These are phyloP conservation scores for Mortierella sp. DNA, from an alignment of 371 early-diverging fungal species.

Conservation along the genomic window DNA sequence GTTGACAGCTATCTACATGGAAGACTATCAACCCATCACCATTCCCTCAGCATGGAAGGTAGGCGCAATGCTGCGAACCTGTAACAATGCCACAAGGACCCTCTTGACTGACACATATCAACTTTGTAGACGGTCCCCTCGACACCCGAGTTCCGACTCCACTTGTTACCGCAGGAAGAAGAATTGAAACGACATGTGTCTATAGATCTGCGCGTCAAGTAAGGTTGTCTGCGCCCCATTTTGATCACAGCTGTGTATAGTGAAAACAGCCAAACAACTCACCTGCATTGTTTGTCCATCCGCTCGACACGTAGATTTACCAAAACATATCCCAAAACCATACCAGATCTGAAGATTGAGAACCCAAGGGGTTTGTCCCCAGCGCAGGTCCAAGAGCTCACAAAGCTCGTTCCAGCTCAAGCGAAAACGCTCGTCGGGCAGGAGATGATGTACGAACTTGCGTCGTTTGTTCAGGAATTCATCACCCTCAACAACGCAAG, in stretches of 20 bases:
- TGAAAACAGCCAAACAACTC: too few species aligned
- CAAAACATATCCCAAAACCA: conserved; percentile 75
- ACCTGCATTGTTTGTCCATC: background rate
- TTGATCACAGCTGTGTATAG: too few species aligned
- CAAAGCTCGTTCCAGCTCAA: conserved; percentile 55
- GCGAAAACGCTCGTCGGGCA: conserved; percentile 65
- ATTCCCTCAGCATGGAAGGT: conserved; percentile 81
- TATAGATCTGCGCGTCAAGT: conserved; percentile 70
- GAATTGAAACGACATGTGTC: conserved; percentile 64
- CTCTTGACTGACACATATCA: background rate
- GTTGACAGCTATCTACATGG: conserved; percentile 76
- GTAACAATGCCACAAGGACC: too few species aligned
- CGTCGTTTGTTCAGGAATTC: conserved; percentile 69
- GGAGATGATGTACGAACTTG: conserved; percentile 84
- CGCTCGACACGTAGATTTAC: conserved; percentile 57
- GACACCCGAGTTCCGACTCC: conserved; percentile 76
- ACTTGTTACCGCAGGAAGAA: conserved; percentile 63
- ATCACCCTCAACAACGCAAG: conserved; percentile 72
- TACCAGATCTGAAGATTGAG: conserved; percentile 71
- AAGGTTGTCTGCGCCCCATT: conserved; percentile 15
- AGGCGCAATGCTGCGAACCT: too few species aligned
- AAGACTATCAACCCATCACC: conserved; percentile 71
- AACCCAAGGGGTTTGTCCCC: conserved; percentile 65
- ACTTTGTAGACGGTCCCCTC: conserved; percentile 62
- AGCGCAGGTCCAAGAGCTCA: conserved; percentile 60